Percentiles rank a stretch among this genome's conserved stretches.
Evolutionary conservation across 305 asterid genomes (phyloP).

Genomic region (Plantago coronopus): DNA sequence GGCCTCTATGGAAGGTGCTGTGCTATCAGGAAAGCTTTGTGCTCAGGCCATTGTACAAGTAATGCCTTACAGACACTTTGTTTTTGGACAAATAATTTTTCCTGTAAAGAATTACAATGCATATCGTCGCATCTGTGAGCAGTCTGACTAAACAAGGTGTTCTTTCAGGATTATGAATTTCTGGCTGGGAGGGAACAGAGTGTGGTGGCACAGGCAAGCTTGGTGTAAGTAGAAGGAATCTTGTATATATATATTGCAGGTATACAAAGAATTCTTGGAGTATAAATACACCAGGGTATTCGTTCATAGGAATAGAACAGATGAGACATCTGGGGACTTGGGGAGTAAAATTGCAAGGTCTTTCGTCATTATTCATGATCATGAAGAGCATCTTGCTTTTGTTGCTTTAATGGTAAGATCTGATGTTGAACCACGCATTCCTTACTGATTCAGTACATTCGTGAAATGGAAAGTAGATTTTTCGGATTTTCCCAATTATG

Average conservation of each 20-base stretch:
- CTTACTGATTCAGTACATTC: no score
- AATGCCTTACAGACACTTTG: constrained; percentile 10
- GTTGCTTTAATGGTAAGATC: no score
- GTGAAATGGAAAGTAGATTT: no score
- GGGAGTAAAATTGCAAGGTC: no score
- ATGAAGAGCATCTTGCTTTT: no score
- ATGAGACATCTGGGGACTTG: no score
- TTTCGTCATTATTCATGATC: no score
- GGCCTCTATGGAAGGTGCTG: constrained; percentile 99
- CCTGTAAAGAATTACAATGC: not conserved
- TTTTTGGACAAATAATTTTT: not conserved
- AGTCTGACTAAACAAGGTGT: not conserved
- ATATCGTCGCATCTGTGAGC: not conserved
- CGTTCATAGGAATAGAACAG: no score
- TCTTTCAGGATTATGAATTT: constrained; percentile 57
- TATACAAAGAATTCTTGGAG: not conserved
- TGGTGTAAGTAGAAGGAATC: constrained; percentile 24
- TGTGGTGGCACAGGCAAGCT: constrained; percentile 48
- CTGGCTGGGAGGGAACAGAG: constrained; percentile 43
- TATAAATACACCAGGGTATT: no score
- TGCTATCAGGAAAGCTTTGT: constrained; percentile 91
- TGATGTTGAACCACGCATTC: no score
- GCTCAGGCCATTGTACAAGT: constrained; percentile 97
- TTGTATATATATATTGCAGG: not conserved
- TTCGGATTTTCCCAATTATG: no score